Evolutionary conservation across 768 basidiomycete species (phyloP), one percentile per base, ranked within the genome.

Genomic region (Russula abietina): DNA sequence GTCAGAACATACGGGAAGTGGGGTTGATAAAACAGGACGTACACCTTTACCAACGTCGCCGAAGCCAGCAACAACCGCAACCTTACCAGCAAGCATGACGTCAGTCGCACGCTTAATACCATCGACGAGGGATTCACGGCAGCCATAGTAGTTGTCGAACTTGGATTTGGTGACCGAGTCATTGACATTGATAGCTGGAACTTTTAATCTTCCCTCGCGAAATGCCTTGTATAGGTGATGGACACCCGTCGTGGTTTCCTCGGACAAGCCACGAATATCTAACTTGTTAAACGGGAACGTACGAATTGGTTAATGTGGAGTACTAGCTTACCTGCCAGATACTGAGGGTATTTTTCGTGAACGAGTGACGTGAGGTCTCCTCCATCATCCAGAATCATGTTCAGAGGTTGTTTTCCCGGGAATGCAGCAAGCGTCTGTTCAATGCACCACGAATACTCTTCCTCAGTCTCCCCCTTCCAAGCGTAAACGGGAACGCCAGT

Each of bases 51-150:
- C 97, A 69, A 99, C 97, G 73, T 99, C 97, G 78, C 97, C 97
- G 76, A 88, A 99, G 61, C 97, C 97, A 68, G 97, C 97, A 69
- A 99, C 97, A 68, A 98, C 92, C 57, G 94, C 95, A 68, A 99
- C 95, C 80, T 99, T 99, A 57, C 96, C 97, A 68, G 97, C 97
- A 75, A 99, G 87, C 97, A 99, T 99, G 75, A 99, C 93, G 75
- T 99, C 97, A 67, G 97, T 99, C 63, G 97, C 97, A 72, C 97
- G 94, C 85, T 99, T 99, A 81, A 99, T 98, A 70, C 97, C 97
- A 74, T 99, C 97, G 65, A 99, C 97, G 66, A 99, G 91, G 36
- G 97, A 99, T 78, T 99, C 97, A 73, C 97, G 93, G 80, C 97
- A 99, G 65, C 97, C 97, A 75, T 99, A 99, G 78, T 93, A 89